phyloP scores from a whole-genome alignment of 73 alveolate species.

The Halteria grandinella region DNA sequence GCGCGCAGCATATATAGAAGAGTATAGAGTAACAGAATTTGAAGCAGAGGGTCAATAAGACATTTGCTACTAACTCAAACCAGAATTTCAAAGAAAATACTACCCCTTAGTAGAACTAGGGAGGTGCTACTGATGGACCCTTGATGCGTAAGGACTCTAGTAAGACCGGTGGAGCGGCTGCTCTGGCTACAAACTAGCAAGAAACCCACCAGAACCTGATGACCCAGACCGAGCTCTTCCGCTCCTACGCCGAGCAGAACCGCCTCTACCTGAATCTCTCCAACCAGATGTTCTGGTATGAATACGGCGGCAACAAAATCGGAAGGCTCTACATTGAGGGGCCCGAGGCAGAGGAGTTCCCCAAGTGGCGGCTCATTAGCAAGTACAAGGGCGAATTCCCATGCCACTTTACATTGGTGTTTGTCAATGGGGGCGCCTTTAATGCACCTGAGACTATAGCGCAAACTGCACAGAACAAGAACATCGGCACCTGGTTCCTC shows the following conservation, averaged over 20 bases:
- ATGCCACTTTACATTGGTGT: conserved; percentile 85
- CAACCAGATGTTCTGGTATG: conserved; percentile 89
- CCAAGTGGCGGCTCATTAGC: conserved; percentile 90
- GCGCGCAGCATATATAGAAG: conserved; percentile 45
- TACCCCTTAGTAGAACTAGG: no score
- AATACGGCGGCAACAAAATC: conserved; percentile 93
- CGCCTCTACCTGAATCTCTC: conserved; percentile 57
- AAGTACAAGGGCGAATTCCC: conserved; percentile 91
- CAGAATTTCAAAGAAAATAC: conserved; percentile 33
- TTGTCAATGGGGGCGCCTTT: conserved; percentile 70
- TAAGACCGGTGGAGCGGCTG: no score
- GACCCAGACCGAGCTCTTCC: conserved; percentile 69
- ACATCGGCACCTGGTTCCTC: conserved; percentile 81
- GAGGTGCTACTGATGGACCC: no score
- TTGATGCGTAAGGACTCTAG: no score
- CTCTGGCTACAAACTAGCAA: no score
- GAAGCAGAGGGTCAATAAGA: conserved; percentile 42
- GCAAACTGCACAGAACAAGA: conserved; percentile 48
- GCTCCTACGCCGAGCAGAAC: conserved; percentile 64
- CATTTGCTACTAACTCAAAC: conserved; percentile 38
- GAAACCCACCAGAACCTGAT: conserved; percentile 60
- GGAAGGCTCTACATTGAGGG: conserved; percentile 82
- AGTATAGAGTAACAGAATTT: conserved; percentile 36
- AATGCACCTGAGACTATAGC: conserved; percentile 7
- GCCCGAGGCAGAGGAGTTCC: conserved; percentile 75